Evolutionary conservation across 2,329 filamentous ascomycete species (phyloP).

Genomic region (Aspergillus puulaauensis): DNA sequence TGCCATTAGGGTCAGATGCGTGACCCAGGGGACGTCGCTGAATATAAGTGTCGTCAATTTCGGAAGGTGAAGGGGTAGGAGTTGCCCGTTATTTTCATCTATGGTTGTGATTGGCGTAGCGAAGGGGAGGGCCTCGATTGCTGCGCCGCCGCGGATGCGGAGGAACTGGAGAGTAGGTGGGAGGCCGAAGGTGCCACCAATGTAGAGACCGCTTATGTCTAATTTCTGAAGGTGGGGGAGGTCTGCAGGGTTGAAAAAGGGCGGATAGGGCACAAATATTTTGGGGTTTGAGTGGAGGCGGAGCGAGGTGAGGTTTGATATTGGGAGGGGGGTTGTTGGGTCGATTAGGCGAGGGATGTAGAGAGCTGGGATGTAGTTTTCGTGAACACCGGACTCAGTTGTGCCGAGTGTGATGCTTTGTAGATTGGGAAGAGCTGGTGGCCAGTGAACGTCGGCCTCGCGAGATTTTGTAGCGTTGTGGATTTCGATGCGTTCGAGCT

Average conservation of each 20-base stretch:
- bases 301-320: slow-evolving; percentile 35
- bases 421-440: slow-evolving; percentile 30
- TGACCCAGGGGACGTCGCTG: slow-evolving; percentile 27
- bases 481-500: slow-evolving; percentile 29
- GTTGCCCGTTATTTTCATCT: neutral
- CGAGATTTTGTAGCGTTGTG: slow-evolving; percentile 20
- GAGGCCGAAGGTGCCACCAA: slow-evolving; percentile 21
- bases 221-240: slow-evolving; percentile 27
- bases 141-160: slow-evolving; percentile 25
- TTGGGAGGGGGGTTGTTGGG: slow-evolving; percentile 11
- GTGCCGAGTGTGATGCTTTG: slow-evolving; percentile 28
- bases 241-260: slow-evolving; percentile 15
- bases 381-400: slow-evolving; percentile 11
- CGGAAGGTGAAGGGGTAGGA: slow-evolving; percentile 18
- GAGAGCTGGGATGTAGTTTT: slow-evolving; percentile 16
- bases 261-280: slow-evolving; percentile 17
- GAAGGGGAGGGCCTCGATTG: slow-evolving; percentile 15
- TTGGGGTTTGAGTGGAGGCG: slow-evolving; percentile 29
- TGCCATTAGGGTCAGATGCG: slow-evolving; percentile 7
- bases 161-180: slow-evolving; percentile 31
- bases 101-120: neutral
- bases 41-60: slow-evolving; percentile 31
- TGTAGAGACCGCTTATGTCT: slow-evolving; percentile 27
- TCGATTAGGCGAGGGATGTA: slow-evolving; percentile 16
- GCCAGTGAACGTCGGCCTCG: slow-evolving; percentile 18